Conservation (phyloP, 306 rosid genomes). For the Citrullus colocynthis region DNA sequence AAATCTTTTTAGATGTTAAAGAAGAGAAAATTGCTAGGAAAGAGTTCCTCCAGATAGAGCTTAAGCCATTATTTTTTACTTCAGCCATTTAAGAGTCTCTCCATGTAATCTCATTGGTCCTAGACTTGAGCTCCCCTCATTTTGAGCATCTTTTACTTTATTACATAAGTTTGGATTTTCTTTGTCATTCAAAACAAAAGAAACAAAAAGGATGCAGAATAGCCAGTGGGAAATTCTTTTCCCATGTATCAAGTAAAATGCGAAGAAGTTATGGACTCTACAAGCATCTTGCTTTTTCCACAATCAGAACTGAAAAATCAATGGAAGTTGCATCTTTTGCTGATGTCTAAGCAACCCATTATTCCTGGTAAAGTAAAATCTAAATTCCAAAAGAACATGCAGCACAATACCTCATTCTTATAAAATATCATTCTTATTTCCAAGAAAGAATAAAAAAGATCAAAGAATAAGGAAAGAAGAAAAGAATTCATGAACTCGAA, state of each 20-base stretch:
- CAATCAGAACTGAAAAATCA: neutral
- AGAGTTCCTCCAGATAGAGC: neutral
- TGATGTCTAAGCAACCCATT: neutral
- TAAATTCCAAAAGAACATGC: neutral
- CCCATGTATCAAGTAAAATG: neutral
- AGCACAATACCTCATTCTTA: neutral
- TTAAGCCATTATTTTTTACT: neutral
- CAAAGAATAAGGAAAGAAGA: neutral
- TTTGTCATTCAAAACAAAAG: neutral
- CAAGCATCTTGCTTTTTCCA: neutral
- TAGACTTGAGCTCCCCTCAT: neutral
- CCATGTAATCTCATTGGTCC: neutral
- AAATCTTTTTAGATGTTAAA: neutral
- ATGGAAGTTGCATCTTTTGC: neutral
- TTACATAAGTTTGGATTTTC: neutral
- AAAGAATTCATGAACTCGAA: neutral
- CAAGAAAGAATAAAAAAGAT: neutral
- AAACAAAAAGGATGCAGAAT: neutral
- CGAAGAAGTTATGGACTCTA: neutral
- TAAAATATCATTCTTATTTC: neutral
- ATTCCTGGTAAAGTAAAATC: neutral
- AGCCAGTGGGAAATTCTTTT: neutral
- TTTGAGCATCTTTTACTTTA: neutral
- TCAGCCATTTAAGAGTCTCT: neutral
- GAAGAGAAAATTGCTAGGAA: neutral